These are phyloP conservation scores for Naganishia sp. DNA, from an alignment of 1,284 basidiomycete genomes.

Conservation along the genomic window DNA sequence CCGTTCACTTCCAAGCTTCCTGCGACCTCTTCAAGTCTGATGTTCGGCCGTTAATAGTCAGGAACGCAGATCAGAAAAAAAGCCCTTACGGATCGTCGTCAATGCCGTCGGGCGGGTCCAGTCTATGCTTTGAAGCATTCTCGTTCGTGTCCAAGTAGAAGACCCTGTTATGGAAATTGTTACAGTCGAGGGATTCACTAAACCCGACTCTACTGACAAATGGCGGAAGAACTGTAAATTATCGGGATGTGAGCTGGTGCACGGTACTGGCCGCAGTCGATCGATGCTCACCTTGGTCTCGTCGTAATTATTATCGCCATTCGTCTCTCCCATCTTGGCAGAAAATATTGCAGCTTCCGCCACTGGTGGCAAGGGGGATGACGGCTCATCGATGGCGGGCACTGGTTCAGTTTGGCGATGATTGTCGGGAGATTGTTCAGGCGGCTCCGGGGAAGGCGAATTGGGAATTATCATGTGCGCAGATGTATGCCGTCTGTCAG, in stretches of 20 bases:
- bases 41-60: constrained; percentile 12
- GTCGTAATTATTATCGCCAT: constrained; percentile 71
- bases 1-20: constrained; percentile 66
- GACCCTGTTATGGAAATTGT: constrained; percentile 57
- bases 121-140: constrained; percentile 67
- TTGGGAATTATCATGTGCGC: not conserved
- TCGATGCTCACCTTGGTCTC: constrained; percentile 55
- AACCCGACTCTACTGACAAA: constrained; percentile 59
- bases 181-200: not conserved
- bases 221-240: constrained; percentile 63
- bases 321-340: constrained; percentile 65
- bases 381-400: not conserved
- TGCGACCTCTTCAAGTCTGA: constrained; percentile 63
- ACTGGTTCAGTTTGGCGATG: not conserved
- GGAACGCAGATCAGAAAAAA: constrained; percentile 31
- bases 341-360: constrained; percentile 37
- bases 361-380: not conserved
- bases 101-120: constrained; percentile 58
- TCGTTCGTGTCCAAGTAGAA: constrained; percentile 82
- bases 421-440: not conserved
- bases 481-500: constrained; percentile 43
- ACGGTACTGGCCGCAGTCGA: not conserved
- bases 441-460: not conserved
- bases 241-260: not conserved
- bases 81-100: constrained; percentile 60